phyloP scores from a whole-genome alignment of 2,329 filamentous ascomycete genomes.

The Diaporthe eres region DNA sequence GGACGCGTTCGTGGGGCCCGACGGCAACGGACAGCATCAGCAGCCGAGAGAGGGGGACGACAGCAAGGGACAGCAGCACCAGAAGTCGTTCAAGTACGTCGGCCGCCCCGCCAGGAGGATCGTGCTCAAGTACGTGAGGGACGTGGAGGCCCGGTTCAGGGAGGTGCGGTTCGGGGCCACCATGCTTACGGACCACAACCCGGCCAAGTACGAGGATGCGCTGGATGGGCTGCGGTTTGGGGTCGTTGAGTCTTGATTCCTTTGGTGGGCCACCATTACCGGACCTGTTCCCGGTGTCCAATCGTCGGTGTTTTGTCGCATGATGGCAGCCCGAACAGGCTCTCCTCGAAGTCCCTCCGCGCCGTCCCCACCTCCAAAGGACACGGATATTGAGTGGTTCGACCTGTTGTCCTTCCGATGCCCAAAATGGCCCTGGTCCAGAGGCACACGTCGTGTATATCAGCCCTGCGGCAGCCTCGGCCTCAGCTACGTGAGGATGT shows the following conservation, averaged over 20 bases:
- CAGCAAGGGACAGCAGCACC: constrained; percentile 34
- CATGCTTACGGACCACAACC: constrained; percentile 83
- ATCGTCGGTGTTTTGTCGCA: neutral
- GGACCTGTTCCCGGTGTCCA: neutral
- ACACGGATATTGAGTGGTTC: neutral
- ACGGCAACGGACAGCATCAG: constrained; percentile 41
- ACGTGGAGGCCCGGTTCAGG: constrained; percentile 78
- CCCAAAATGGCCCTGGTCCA: neutral
- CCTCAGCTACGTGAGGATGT: neutral
- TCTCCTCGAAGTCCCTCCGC: too few relatives aligned
- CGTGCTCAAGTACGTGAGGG: constrained; percentile 77
- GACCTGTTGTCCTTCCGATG: neutral
- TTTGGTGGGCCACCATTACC: too few relatives aligned
- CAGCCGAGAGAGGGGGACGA: constrained; percentile 25
- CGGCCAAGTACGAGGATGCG: constrained; percentile 79
- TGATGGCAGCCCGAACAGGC: neutral
- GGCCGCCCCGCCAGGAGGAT: constrained; percentile 77
- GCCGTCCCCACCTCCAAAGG: neutral
- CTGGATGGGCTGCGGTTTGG: constrained; percentile 71
- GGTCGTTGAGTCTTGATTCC: constrained; percentile 52
- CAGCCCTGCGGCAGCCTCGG: neutral
- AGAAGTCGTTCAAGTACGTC: constrained; percentile 51
- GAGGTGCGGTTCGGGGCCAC: constrained; percentile 80
- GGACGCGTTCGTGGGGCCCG: constrained; percentile 70
- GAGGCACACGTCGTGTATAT: neutral